Evolutionary conservation across 352 stramenopile species (phyloP).

Genomic region (Lagenidium sp.): DNA sequence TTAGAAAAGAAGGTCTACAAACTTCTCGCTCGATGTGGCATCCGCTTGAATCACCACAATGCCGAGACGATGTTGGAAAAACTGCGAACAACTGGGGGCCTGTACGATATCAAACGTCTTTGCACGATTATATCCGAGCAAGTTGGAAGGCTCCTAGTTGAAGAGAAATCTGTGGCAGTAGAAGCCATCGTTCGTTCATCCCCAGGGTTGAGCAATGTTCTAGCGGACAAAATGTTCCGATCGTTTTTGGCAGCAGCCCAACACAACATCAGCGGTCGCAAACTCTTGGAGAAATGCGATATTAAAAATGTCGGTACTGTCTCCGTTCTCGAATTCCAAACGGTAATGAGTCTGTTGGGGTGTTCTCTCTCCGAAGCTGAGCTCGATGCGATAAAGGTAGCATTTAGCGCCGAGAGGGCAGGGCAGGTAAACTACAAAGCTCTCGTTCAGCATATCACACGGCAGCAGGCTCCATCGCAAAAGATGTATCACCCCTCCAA

Average conservation of each 20-base stretch:
- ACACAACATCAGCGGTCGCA: conserved; percentile 63
- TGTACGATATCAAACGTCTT: conserved; percentile 23
- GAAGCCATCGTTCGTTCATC: too few relatives aligned
- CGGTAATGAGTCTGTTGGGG: conserved; percentile 67
- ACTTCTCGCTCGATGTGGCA: conserved; percentile 24
- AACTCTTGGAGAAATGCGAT: conserved; percentile 70
- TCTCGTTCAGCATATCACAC: conserved; percentile 36
- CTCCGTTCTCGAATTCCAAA: conserved; percentile 61
- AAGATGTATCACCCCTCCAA: too few relatives aligned
- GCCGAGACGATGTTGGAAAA: conserved; percentile 28
- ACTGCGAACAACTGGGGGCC: conserved; percentile 22
- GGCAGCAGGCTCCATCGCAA: conserved; percentile 16
- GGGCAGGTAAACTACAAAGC: conserved; percentile 46
- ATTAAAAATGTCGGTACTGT: conserved; percentile 34
- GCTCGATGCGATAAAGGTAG: conserved; percentile 35
- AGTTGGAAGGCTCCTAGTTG: conserved; percentile 1
- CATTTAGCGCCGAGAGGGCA: conserved; percentile 31
- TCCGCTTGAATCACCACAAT: conserved; percentile 47
- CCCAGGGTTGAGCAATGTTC: conserved; percentile 6
- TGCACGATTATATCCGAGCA: conserved; percentile 4
- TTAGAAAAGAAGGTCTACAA: conserved; percentile 64
- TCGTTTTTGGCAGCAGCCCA: conserved; percentile 62
- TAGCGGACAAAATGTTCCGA: conserved; percentile 56
- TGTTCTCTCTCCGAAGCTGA: conserved; percentile 44
- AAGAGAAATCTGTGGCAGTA: conserved; percentile 2